These are phyloP conservation scores for Moricandia arvensis DNA, from an alignment of 345 rosid species.

Conservation along the genomic window DNA sequence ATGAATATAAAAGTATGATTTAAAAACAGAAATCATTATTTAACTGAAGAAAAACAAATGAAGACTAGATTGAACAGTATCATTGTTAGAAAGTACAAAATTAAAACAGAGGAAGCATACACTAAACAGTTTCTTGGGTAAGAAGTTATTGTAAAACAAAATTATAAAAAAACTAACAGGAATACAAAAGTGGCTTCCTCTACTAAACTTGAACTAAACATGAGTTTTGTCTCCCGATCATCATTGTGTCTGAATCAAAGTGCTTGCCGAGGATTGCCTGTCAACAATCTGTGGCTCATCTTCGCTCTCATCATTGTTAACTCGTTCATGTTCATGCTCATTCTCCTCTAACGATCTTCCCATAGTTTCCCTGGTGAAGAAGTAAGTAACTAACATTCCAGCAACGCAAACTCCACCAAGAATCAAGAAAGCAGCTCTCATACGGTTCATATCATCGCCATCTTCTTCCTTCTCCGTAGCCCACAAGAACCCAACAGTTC, in stretches of 20 bases:
- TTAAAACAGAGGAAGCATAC: background rate
- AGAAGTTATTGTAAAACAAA: background rate
- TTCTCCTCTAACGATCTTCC: slow-evolving; percentile 74
- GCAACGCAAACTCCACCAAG: slow-evolving; percentile 54
- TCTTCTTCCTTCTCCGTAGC: slow-evolving; percentile 31
- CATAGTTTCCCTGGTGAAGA: slow-evolving; percentile 59
- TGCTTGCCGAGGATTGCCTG: slow-evolving; percentile 18
- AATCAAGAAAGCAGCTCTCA: slow-evolving; percentile 42
- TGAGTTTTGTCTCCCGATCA: background rate
- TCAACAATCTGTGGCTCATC: slow-evolving; percentile 24
- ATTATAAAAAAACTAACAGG: background rate
- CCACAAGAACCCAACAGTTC: slow-evolving; percentile 57
- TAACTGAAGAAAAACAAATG: background rate
- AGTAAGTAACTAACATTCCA: slow-evolving; percentile 48
- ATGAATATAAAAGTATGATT: background rate
- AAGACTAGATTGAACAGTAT: background rate
- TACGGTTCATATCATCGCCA: background rate
- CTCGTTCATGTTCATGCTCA: slow-evolving; percentile 32
- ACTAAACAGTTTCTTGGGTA: slow-evolving; percentile 7
- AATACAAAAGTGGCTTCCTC: background rate
- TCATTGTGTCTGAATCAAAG: slow-evolving; percentile 19
- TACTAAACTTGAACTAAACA: slow-evolving; percentile 4
- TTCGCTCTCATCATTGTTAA: background rate
- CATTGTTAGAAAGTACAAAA: background rate
- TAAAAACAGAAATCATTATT: background rate